These are phyloP conservation scores for Lathyrus oleraceus DNA, from an alignment of 306 rosid genomes.

Conservation along the genomic window DNA sequence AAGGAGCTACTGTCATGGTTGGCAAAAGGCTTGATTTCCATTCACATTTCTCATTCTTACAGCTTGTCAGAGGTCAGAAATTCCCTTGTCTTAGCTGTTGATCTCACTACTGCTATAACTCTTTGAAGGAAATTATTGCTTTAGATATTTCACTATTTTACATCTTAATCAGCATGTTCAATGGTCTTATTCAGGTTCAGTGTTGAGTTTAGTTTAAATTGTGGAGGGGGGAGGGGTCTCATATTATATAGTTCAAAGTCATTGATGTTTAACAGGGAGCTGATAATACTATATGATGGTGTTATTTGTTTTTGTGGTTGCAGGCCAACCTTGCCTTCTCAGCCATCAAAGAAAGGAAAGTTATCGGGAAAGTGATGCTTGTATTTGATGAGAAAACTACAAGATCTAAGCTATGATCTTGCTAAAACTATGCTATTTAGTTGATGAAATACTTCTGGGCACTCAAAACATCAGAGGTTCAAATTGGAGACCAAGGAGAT, in stretches of 20 bases:
- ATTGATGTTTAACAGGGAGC: background rate
- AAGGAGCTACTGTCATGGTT: conserved; percentile 80
- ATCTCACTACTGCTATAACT: conserved; percentile 11
- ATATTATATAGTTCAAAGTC: background rate
- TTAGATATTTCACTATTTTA: background rate
- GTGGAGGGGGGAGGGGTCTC: background rate
- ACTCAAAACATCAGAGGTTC: background rate
- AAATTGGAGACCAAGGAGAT: conserved; percentile 18
- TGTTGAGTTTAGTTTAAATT: background rate
- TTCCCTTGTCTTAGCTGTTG: conserved; percentile 10
- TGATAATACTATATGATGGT: background rate
- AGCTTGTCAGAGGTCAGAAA: conserved; percentile 69
- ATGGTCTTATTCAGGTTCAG: background rate
- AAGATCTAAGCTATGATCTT: conserved; percentile 64
- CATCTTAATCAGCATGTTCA: background rate
- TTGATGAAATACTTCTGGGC: conserved; percentile 14
- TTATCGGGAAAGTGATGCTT: conserved; percentile 83
- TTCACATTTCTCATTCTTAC: conserved; percentile 80
- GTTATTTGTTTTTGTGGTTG: conserved; percentile 33
- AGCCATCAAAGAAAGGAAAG: conserved; percentile 84
- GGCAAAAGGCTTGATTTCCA: conserved; percentile 67
- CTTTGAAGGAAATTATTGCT: background rate
- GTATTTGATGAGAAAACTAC: conserved; percentile 55
- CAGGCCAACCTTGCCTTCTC: conserved; percentile 89
- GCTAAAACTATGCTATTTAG: conserved; percentile 32